These are phyloP conservation scores for Phalaenopsis hybrid DNA, from an alignment of 116 monocot species.

Conservation along the genomic window DNA sequence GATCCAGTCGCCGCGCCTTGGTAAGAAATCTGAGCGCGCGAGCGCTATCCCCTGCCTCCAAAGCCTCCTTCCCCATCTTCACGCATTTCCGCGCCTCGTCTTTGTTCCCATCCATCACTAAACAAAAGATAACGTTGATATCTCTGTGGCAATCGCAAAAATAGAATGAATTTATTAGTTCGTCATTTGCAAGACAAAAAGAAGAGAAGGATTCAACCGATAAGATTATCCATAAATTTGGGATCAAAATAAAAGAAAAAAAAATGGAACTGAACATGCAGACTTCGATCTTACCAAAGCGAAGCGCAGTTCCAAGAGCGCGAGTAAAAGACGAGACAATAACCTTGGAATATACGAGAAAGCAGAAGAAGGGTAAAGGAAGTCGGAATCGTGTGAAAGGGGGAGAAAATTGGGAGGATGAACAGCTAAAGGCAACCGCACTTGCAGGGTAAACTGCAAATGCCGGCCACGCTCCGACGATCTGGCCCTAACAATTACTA, in stretches of 20 bases:
- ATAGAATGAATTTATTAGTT: not conserved
- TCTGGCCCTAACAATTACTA: too few relatives aligned
- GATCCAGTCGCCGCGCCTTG: conserved; percentile 51
- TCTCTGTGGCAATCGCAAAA: not conserved
- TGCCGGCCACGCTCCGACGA: too few relatives aligned
- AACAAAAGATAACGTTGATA: not conserved
- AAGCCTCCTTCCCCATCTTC: conserved; percentile 37
- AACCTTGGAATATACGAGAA: not conserved
- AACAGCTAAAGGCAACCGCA: not conserved
- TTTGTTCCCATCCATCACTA: conserved; percentile 44
- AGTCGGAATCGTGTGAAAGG: not conserved
- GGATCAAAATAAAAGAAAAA: not conserved
- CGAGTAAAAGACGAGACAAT: not conserved
- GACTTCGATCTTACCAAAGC: not conserved
- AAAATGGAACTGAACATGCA: not conserved
- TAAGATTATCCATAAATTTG: not conserved
- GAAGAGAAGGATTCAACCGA: not conserved
- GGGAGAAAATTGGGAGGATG: not conserved
- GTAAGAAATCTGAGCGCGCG: conserved; percentile 46
- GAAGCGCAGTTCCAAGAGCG: not conserved
- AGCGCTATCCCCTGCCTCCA: conserved; percentile 27
- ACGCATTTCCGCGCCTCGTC: conserved; percentile 49
- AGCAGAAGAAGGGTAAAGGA: not conserved
- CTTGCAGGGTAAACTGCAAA: too few relatives aligned
- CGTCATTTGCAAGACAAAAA: not conserved